Base-by-base conservation (phyloP, 192 early-diverging fungal genomes). In the Cladochytrium replicatum region DNA sequence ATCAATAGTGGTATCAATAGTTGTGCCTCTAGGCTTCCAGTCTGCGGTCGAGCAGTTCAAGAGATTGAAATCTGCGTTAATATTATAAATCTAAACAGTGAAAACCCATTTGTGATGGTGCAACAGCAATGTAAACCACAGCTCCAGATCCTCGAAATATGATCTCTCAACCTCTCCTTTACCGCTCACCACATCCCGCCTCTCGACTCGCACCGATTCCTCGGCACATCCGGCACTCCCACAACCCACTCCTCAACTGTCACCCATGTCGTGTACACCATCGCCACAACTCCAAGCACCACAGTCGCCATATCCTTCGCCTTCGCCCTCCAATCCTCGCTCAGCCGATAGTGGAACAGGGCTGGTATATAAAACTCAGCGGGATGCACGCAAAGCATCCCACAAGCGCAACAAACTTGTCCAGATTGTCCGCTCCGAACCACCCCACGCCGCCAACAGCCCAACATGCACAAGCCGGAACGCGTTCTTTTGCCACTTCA, bases 401-500 rank as follows among this genome's bases (percentile, higher is more conserved):
- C 28, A 94, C 78, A 22, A 93, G 73, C 11, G 79, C 81, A 31
- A 89, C 84, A 66, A 87, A 82, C 60, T 86, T 83, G 63, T 90
- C 85, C 11, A 89, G 74, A 46, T 85, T 69, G 40, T 77, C 77
- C 0, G 79, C 77, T 8, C 87, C 89, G 41, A 78, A 68, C 61
- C 86, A 83, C 11, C 90, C 80, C 41, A 91, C 76, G 19, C 69
- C 48, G 3, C 81, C 86, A 91, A 83, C 22, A 72, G 55, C 9
- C 81, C 30, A 0, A 89, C 77, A 43, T 86, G 62, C 39, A 76
- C 41, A 13, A 77, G 60, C 17, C 93, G 73, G 69, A 86, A 88
- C 48, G 76, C 50, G 58, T 93, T 97, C 69, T 88, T 88, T 45
- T 75, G 72, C 82, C 82, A 85, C 64, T 97, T 93, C 56, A 93